These are phyloP conservation scores for Halophytophthora polymorphica DNA, from an alignment of 352 stramenopile species.

Conservation along the genomic window DNA sequence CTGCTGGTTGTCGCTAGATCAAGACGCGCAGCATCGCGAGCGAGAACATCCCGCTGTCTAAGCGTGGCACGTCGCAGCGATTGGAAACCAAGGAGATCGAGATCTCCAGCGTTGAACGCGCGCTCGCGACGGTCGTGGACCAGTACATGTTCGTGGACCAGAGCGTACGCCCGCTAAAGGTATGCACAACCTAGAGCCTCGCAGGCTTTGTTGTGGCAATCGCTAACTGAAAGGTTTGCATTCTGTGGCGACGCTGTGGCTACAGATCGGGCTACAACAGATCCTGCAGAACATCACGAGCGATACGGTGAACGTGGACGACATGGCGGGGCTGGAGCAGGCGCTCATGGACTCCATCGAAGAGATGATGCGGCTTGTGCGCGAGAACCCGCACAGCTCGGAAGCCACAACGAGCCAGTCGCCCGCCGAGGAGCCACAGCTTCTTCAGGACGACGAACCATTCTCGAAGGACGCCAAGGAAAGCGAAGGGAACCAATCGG, in stretches of 20 bases:
- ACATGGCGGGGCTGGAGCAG: conserved; percentile 55
- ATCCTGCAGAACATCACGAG: conserved; percentile 76
- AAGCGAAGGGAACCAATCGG: conserved; percentile 1
- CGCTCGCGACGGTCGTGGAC: conserved; percentile 66
- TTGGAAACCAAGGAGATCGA: conserved; percentile 72
- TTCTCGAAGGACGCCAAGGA: neutral
- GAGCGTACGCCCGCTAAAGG: conserved; percentile 73
- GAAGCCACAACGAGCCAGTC: conserved; percentile 13
- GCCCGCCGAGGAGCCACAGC: neutral
- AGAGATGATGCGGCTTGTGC: conserved; percentile 73
- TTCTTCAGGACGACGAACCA: conserved; percentile 5
- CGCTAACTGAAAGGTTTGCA: neutral
- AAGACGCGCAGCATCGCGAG: conserved; percentile 42
- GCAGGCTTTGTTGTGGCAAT: neutral
- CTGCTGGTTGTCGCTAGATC: conserved; percentile 18
- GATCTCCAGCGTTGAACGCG: conserved; percentile 54
- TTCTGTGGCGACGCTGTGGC: neutral
- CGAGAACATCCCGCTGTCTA: conserved; percentile 59
- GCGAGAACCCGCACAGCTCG: conserved; percentile 26
- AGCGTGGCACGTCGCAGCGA: conserved; percentile 57
- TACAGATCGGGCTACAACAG: conserved; percentile 76
- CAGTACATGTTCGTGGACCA: conserved; percentile 85
- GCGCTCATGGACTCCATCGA: conserved; percentile 60
- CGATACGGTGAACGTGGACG: conserved; percentile 65
- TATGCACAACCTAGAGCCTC: conserved; percentile 9